Evolutionary conservation across 1,139 yeast species (phyloP).

Genomic region (Saccharomycopsis phalli): DNA sequence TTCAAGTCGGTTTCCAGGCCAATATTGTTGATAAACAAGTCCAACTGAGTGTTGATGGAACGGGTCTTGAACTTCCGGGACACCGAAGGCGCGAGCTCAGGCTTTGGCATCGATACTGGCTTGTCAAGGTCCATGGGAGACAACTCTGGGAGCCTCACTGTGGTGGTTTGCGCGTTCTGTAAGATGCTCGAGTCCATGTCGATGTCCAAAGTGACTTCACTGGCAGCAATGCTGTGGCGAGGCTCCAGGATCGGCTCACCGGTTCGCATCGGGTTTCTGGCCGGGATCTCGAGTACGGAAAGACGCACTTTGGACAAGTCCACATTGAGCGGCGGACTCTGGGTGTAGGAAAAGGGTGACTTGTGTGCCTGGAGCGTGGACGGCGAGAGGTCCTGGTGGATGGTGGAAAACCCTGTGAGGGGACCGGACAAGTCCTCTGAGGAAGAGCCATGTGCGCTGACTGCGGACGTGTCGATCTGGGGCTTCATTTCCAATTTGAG

Average conservation of each 20-base stretch:
- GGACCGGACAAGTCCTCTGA: too few species aligned
- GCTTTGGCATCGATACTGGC: not conserved
- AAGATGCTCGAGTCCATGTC: not conserved
- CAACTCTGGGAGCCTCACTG: not conserved
- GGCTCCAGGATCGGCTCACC: too few species aligned
- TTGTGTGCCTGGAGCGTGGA: too few species aligned
- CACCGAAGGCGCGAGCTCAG: conserved; percentile 1
- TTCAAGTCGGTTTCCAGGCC: conserved; percentile 7
- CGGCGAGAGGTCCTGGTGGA: not conserved
- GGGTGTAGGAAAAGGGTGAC: too few species aligned
- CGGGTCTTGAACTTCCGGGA: conserved; percentile 9
- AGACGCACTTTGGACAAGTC: not conserved
- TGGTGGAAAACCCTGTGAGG: not conserved
- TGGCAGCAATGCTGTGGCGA: too few species aligned
- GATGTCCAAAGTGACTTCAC: not conserved
- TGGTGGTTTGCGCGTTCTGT: not conserved
- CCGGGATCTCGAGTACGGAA: not conserved
- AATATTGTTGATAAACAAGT: conserved; percentile 15
- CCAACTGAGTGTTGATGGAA: conserved; percentile 16
- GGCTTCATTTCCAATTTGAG: not conserved
- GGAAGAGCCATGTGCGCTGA: not conserved
- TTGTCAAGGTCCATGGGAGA: not conserved
- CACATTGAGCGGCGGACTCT: not conserved
- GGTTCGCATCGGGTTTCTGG: not conserved
- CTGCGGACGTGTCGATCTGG: not conserved